A percentile compares a stretch with the other conserved stretches of the same genome.
Evolutionary conservation across 805 yeast genomes (phyloP).

Genomic region (Metschnikowia anglica): DNA sequence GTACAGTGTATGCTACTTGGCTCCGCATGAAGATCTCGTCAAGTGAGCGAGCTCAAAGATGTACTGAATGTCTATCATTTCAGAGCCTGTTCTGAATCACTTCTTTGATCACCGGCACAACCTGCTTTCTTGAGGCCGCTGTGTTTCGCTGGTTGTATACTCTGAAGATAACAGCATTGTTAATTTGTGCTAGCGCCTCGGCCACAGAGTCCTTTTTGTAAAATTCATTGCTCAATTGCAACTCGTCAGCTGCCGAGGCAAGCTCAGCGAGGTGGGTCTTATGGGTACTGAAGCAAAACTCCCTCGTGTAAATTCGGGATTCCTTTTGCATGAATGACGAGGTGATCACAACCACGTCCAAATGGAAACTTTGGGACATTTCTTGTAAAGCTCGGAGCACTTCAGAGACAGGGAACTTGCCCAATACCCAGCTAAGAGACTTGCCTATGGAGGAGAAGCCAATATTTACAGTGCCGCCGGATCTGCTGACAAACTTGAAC

Average conservation of each 20-base stretch:
- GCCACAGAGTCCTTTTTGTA: slow-evolving; percentile 23
- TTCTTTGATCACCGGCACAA: slow-evolving; percentile 61
- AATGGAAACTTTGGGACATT: slow-evolving; percentile 21
- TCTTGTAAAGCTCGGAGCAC: slow-evolving; percentile 24
- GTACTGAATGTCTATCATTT: not conserved
- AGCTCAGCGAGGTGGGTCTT: slow-evolving; percentile 20
- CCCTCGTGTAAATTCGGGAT: slow-evolving; percentile 33
- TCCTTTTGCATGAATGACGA: slow-evolving; percentile 40
- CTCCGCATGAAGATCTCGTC: slow-evolving; percentile 9
- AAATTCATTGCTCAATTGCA: slow-evolving; percentile 28
- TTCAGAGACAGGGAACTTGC: slow-evolving; percentile 25
- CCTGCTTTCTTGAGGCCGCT: slow-evolving; percentile 78
- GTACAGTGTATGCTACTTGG: slow-evolving; percentile 29
- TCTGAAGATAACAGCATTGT: slow-evolving; percentile 19
- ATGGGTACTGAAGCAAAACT: slow-evolving; percentile 31
- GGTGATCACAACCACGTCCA: slow-evolving; percentile 37
- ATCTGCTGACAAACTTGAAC: slow-evolving; percentile 42
- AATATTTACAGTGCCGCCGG: slow-evolving; percentile 32
- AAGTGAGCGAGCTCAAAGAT: too few species aligned
- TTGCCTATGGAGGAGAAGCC: slow-evolving; percentile 81
- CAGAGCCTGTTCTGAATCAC: slow-evolving; percentile 24
- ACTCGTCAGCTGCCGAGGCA: slow-evolving; percentile 21
- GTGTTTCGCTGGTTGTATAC: slow-evolving; percentile 49
- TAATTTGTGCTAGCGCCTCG: slow-evolving; percentile 16
- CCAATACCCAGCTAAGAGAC: slow-evolving; percentile 54